Percentiles rank a stretch among this genome's conserved stretches.
Evolutionary conservation across 495 filamentous ascomycete species (phyloP).

Genomic region (Penicillium coprophilum): DNA sequence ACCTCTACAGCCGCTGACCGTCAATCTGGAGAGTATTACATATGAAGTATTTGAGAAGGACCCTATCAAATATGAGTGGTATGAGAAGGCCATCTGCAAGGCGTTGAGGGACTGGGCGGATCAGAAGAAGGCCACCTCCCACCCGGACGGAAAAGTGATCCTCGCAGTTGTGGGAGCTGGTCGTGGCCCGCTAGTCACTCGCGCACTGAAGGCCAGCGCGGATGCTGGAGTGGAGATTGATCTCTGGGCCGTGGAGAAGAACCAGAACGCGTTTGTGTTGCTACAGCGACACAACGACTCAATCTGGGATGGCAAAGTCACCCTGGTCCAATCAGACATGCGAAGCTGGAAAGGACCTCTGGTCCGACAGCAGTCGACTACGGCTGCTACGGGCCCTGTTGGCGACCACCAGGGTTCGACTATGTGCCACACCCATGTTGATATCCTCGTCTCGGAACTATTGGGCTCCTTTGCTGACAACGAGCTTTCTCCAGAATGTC

Average conservation of each 20-base stretch:
- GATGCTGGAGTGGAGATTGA: conserved; percentile 74
- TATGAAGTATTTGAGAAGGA: conserved; percentile 99
- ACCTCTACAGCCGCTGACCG: conserved; percentile 88
- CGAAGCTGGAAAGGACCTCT: conserved; percentile 80
- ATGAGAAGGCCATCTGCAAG: conserved; percentile 77
- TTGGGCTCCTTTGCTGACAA: conserved; percentile 92
- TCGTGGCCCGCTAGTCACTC: conserved; percentile 84
- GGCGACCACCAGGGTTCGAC: conserved; percentile 18
- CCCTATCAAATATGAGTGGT: conserved; percentile 96
- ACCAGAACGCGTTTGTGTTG: conserved; percentile 93
- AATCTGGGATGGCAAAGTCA: conserved; percentile 73
- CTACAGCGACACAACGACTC: conserved; percentile 79
- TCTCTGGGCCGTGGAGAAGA: conserved; percentile 95
- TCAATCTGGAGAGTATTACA: conserved; percentile 94
- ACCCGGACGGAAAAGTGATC: conserved; percentile 68
- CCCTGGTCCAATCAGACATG: conserved; percentile 95
- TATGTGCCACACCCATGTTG: conserved; percentile 60
- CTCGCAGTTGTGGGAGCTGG: conserved; percentile 93
- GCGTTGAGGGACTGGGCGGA: conserved; percentile 79
- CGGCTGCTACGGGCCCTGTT: conserved; percentile 20
- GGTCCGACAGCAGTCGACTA: conserved; percentile 21
- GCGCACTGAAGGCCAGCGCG: conserved; percentile 75
- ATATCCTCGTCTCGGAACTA: conserved; percentile 92
- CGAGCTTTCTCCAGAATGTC: conserved; percentile 85
- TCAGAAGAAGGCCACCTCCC: conserved; percentile 68